Base-by-base conservation (phyloP, 352 stramenopile genomes). In the Phytophthora sp. region DNA sequence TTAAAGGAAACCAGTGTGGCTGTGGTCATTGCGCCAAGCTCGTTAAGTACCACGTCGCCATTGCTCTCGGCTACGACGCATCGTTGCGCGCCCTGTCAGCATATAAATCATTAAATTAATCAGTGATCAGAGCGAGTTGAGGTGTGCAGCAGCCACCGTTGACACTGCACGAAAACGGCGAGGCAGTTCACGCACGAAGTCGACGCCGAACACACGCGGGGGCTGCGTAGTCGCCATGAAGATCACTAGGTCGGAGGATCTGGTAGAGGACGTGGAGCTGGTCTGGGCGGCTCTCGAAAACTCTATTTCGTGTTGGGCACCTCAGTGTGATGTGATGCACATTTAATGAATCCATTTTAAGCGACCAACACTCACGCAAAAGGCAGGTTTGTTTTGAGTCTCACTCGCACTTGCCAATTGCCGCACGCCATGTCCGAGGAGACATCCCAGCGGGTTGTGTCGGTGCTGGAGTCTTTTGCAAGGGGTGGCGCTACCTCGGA, bases 1-100 rank as follows among this genome's bases (percentile, higher is more conserved):
- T 94, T 96, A 58, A 97, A 97, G n/a, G 88, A 86, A 56, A 97
- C 86, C 18, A 96, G 71, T 30, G 84, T 93, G 26, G 89, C 86
- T 3, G 86, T 94, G 29, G 88, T 95, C 82, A 96, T 93, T 42
- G 76, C 81, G 35, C 90, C 90, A 8, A 97, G 84, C 70, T 96
- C 89, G 54, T 96, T 96, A 31, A 95, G 83, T 68, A 96, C 82
- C 27, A 96, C 87, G 35, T 95, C 89, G 47, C 88, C 88, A 2
- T 72, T 79, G 64, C 65, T 77, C 50, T 80, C 78, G 24, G 87
- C 84, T 11, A 93, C 77, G 5, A 95, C 87, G 51, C 80, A 95
- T 59, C 84, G 87, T 72, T 90, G 82, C 23, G 87, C 88, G 51
- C 87, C 84, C 87, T 93, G 35, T 7, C 15, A 50, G 7, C 27